Conservation (phyloP, 371 early-diverging fungal genomes). For the Catenaria anguillulae region DNA sequence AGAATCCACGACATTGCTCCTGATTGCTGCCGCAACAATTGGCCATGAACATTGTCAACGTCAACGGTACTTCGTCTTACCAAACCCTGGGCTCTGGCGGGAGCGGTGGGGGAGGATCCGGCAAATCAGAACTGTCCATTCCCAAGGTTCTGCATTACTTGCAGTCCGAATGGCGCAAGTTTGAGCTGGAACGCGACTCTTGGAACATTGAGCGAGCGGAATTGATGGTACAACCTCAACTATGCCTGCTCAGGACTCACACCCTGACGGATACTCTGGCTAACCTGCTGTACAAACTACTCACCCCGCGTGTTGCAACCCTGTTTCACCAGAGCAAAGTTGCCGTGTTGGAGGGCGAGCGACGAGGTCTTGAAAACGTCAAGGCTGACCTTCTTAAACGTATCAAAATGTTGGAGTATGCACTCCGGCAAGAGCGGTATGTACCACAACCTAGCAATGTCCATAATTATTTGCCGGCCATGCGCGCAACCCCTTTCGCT, state of each 20-base stretch:
- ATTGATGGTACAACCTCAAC: conserved; percentile 40
- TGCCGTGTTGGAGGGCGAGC: conserved; percentile 69
- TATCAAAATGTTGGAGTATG: conserved; percentile 80
- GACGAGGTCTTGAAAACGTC: conserved; percentile 55
- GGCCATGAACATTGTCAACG: no score
- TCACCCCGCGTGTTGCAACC: no score
- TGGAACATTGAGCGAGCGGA: conserved; percentile 77
- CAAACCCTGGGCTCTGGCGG: no score
- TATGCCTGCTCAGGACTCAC: neutral
- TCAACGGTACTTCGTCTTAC: no score
- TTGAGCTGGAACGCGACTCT: conserved; percentile 72
- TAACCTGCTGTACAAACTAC: no score
- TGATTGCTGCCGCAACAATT: no score
- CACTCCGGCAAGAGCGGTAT: conserved; percentile 56
- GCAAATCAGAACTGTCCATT: no score
- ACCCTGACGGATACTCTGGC: no score
- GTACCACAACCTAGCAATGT: neutral
- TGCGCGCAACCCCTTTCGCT: no score
- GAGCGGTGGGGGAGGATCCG: no score
- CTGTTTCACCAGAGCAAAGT: conserved; percentile 55
- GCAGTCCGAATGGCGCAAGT: conserved; percentile 69
- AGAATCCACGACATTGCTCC: no score
- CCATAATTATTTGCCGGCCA: no score
- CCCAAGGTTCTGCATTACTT: conserved; percentile 70
- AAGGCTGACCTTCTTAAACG: conserved; percentile 61